phyloP scores from a whole-genome alignment of 2,329 filamentous ascomycete species.

The Phyllachora maydis region DNA sequence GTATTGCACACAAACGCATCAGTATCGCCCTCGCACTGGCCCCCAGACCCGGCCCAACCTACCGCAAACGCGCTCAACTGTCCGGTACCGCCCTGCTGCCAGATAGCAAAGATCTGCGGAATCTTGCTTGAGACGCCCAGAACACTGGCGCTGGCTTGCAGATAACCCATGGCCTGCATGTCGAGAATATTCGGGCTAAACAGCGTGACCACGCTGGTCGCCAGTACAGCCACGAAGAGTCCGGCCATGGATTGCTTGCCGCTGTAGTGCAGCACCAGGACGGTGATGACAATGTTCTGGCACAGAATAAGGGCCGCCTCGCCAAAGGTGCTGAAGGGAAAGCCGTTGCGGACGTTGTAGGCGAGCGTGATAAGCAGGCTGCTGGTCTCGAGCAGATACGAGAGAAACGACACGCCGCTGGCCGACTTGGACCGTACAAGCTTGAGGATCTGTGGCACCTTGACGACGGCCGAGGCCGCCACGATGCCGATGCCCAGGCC shows the following conservation, averaged over 20 bases:
- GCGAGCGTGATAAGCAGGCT: slow-evolving; percentile 76
- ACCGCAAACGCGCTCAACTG: slow-evolving; percentile 94
- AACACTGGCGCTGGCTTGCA: slow-evolving; percentile 70
- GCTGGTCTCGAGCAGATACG: slow-evolving; percentile 79
- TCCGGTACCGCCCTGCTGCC: slow-evolving; percentile 68
- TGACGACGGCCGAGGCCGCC: slow-evolving; percentile 74
- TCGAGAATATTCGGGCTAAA: slow-evolving; percentile 46
- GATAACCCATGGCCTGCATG: slow-evolving; percentile 44
- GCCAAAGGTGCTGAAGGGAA: slow-evolving; percentile 92
- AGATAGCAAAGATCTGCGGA: slow-evolving; percentile 81
- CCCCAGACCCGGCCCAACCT: slow-evolving; percentile 16
- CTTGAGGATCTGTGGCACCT: slow-evolving; percentile 93
- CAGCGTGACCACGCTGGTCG: slow-evolving; percentile 45
- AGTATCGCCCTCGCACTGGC: not conserved
- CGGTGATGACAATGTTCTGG: slow-evolving; percentile 80
- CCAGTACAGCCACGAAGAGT: slow-evolving; percentile 59
- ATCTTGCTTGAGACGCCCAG: slow-evolving; percentile 79
- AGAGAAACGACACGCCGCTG: slow-evolving; percentile 69
- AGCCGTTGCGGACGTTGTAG: slow-evolving; percentile 79
- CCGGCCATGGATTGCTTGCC: slow-evolving; percentile 48
- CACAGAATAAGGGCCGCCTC: slow-evolving; percentile 82
- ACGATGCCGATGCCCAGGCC: slow-evolving; percentile 87
- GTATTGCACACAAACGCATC: slow-evolving; percentile 1
- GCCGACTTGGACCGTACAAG: slow-evolving; percentile 63
- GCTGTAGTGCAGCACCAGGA: slow-evolving; percentile 69